Conservation (phyloP, 2,329 filamentous ascomycete species). For the Bipolaris cookei region DNA sequence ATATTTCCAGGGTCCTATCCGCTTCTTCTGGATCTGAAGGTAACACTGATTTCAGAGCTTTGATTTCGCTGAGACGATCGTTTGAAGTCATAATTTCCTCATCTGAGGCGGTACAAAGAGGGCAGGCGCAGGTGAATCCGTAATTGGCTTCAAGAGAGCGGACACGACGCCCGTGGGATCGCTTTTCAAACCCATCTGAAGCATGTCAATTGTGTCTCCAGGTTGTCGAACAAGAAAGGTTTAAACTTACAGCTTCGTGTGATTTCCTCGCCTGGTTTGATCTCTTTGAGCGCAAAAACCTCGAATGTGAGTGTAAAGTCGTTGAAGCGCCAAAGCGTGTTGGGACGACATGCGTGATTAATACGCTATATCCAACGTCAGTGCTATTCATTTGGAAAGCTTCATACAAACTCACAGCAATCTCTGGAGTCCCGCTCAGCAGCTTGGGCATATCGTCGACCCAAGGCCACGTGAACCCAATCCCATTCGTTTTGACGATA, state of each 20-base stretch:
- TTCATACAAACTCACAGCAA: constrained; percentile 32
- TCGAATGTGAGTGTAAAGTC: constrained; percentile 36
- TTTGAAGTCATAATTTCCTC: constrained; percentile 29
- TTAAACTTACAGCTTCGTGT: constrained; percentile 36
- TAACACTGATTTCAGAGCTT: constrained; percentile 31
- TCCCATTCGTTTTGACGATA: constrained; percentile 34
- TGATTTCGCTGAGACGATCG: constrained; percentile 35
- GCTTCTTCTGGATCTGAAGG: constrained; percentile 28
- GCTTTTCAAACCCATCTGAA: constrained; percentile 38
- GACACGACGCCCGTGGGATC: constrained; percentile 23
- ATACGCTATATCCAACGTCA: constrained; percentile 33
- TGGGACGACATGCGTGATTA: constrained; percentile 46
- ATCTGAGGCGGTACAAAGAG: constrained; percentile 34
- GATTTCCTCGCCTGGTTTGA: constrained; percentile 40
- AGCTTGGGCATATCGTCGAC: constrained; percentile 27
- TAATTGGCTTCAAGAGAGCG: constrained; percentile 31
- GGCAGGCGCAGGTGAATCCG: constrained; percentile 41
- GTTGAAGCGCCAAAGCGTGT: constrained; percentile 44
- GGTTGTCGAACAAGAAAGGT: neutral
- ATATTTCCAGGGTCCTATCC: constrained; percentile 29
- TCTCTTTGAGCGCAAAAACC: constrained; percentile 36
- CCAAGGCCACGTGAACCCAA: constrained; percentile 32
- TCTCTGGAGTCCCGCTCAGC: constrained; percentile 36
- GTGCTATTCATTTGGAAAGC: neutral
- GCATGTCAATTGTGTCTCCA: neutral